Evolutionary conservation across 768 basidiomycete genomes (phyloP).

Genomic region (Asterophora lycoperdoides): DNA sequence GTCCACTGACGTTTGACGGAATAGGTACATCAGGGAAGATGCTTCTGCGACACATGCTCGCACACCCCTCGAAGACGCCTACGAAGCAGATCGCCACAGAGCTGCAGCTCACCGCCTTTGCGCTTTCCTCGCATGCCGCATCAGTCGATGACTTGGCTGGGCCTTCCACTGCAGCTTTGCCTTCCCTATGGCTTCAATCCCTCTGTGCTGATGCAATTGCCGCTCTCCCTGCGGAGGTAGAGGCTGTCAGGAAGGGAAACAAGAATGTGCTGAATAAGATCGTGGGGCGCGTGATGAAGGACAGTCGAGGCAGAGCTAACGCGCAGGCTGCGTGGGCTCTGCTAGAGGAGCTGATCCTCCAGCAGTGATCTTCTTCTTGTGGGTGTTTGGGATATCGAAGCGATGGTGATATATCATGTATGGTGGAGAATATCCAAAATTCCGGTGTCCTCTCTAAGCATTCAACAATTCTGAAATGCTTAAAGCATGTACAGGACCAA

Average conservation of each 20-base stretch:
- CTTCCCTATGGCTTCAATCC: conserved; percentile 36
- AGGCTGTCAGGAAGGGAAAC: conserved; percentile 63
- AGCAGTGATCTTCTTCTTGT: background rate
- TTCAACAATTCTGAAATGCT: too few species aligned
- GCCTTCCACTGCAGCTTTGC: conserved; percentile 11
- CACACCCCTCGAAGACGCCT: conserved; percentile 34
- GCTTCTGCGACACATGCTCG: conserved; percentile 69
- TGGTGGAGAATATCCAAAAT: too few species aligned
- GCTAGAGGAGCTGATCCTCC: conserved; percentile 43
- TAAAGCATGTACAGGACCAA: too few species aligned
- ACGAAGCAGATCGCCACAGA: conserved; percentile 42
- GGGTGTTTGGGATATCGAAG: too few species aligned
- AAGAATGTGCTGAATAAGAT: conserved; percentile 77
- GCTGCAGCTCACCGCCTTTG: conserved; percentile 43
- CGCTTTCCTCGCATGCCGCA: conserved; percentile 12
- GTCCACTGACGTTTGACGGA: conserved; percentile 3
- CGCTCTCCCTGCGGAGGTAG: conserved; percentile 61
- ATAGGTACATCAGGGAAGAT: conserved; percentile 76
- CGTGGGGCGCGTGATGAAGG: conserved; percentile 82
- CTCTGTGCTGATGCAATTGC: conserved; percentile 65
- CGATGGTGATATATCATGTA: too few species aligned
- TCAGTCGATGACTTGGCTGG: conserved; percentile 8
- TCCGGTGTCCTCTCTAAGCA: too few species aligned
- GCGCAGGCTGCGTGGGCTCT: conserved; percentile 52
- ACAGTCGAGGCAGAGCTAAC: conserved; percentile 74